Percentiles rank a stretch among this genome's conserved stretches.
These are phyloP conservation scores for Biscutella auriculata DNA, from an alignment of 441 rosid genomes.

Conservation along the genomic window DNA sequence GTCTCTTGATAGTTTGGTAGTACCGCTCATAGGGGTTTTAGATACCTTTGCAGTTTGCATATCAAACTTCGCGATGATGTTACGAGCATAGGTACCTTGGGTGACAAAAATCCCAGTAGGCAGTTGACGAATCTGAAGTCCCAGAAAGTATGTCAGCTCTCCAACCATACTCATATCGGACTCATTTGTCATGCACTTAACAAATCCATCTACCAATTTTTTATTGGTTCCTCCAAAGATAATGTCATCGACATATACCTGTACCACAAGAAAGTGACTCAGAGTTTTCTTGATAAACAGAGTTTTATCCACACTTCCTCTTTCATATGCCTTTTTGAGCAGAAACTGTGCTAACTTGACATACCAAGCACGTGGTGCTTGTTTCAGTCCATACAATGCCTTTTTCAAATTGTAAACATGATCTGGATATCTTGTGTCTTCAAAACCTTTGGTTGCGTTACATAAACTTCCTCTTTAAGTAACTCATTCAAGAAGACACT, in stretches of 20 bases:
- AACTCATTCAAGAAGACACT: too few species aligned
- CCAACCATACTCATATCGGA: not conserved
- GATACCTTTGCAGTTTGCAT: fast-evolving
- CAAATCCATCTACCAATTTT: not conserved
- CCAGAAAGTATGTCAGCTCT: not conserved
- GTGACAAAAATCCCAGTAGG: fast-evolving
- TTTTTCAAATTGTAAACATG: too few species aligned
- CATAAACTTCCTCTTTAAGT: too few species aligned
- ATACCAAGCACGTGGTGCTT: too few species aligned
- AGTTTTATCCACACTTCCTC: too few species aligned
- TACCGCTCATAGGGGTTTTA: too few species aligned
- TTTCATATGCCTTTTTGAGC: too few species aligned
- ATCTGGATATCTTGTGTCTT: not conserved
- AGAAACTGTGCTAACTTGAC: not conserved
- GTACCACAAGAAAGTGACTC: too few species aligned
- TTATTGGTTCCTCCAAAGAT: not conserved
- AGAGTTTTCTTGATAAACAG: too few species aligned
- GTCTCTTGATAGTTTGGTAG: not conserved
- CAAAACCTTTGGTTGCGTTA: not conserved
- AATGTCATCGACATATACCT: too few species aligned
- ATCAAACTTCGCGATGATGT: fast-evolving
- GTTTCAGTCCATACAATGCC: not conserved
- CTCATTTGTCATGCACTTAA: not conserved
- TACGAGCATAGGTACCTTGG: not conserved
- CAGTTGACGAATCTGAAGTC: not conserved